Evolutionary conservation across 306 rosid genomes (phyloP).

Genomic region (Quercus bicolor): DNA sequence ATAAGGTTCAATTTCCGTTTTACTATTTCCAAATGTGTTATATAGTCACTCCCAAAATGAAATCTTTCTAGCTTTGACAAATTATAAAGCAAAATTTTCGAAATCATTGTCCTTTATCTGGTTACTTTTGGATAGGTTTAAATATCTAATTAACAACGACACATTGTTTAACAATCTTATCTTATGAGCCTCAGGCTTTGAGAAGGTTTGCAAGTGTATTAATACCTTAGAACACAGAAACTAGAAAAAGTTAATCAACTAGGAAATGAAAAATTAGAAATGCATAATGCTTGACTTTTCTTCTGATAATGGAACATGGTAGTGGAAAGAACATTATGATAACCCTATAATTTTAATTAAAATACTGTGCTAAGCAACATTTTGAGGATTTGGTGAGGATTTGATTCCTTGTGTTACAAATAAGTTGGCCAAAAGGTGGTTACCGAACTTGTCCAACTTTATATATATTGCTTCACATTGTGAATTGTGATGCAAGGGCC

Average conservation of each 20-base stretch:
- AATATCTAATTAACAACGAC: too few species aligned
- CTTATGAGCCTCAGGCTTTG: too few species aligned
- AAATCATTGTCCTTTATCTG: too few species aligned
- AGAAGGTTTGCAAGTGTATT: too few species aligned
- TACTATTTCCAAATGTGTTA: too few species aligned
- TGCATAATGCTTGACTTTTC: neutral
- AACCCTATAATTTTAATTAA: neutral
- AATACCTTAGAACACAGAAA: neutral
- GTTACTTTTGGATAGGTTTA: too few species aligned
- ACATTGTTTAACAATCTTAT: too few species aligned
- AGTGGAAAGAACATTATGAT: neutral
- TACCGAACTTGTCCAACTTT: constrained; percentile 2
- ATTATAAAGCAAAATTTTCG: too few species aligned
- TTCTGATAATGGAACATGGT: neutral
- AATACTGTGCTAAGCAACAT: constrained; percentile 1
- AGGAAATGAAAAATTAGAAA: too few species aligned
- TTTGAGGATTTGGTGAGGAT: constrained; percentile 25
- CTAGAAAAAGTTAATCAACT: neutral
- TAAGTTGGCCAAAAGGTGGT: constrained; percentile 9
- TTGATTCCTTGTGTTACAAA: constrained; percentile 24
- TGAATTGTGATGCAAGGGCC: neutral
- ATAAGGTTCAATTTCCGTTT: too few species aligned
- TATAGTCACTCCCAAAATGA: too few species aligned
- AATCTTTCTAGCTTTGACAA: too few species aligned
- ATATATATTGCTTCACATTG: neutral